Evolutionary conservation across 108 stramenopile species (phyloP).

Genomic region (Chaetoceros tenuissimus): DNA sequence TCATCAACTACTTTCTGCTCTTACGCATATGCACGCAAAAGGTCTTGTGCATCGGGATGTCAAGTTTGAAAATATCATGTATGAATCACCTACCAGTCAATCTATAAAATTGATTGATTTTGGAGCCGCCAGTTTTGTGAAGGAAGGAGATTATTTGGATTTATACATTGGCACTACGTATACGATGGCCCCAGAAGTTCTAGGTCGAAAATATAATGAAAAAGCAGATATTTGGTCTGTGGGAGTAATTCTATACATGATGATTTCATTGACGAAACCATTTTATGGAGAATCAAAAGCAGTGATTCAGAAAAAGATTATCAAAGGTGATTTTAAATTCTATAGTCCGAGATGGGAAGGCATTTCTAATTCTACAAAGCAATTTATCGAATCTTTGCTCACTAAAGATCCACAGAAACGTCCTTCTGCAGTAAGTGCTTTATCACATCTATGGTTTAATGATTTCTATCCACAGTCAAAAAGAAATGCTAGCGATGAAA

Average conservation of each 20-base stretch:
- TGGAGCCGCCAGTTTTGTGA: slow-evolving; percentile 59
- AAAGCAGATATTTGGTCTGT: slow-evolving; percentile 97
- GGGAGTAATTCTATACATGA: slow-evolving; percentile 95
- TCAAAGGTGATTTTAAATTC: slow-evolving; percentile 45
- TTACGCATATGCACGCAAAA: slow-evolving; percentile 56
- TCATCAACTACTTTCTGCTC: slow-evolving; percentile 43
- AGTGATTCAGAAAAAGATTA: slow-evolving; percentile 44
- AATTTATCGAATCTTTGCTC: slow-evolving; percentile 44
- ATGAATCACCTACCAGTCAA: slow-evolving; percentile 20
- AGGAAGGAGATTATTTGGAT: slow-evolving; percentile 18
- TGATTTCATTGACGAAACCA: slow-evolving; percentile 50
- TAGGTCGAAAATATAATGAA: neutral
- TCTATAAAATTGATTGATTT: slow-evolving; percentile 34
- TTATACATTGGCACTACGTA: slow-evolving; percentile 71
- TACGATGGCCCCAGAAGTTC: slow-evolving; percentile 34
- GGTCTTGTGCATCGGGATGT: slow-evolving; percentile 66
- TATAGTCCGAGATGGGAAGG: slow-evolving; percentile 15
- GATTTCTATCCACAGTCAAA: slow-evolving; percentile 24
- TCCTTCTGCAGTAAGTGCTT: slow-evolving; percentile 31
- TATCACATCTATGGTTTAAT: slow-evolving; percentile 44
- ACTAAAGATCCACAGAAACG: slow-evolving; percentile 55
- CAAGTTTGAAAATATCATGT: slow-evolving; percentile 28
- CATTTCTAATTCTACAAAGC: slow-evolving; percentile 43
- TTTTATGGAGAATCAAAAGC: slow-evolving; percentile 40
- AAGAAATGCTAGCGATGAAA: slow-evolving; percentile 7